Conservation (phyloP, 2,329 filamentous ascomycete species). For the Calonectria crousiana region DNA sequence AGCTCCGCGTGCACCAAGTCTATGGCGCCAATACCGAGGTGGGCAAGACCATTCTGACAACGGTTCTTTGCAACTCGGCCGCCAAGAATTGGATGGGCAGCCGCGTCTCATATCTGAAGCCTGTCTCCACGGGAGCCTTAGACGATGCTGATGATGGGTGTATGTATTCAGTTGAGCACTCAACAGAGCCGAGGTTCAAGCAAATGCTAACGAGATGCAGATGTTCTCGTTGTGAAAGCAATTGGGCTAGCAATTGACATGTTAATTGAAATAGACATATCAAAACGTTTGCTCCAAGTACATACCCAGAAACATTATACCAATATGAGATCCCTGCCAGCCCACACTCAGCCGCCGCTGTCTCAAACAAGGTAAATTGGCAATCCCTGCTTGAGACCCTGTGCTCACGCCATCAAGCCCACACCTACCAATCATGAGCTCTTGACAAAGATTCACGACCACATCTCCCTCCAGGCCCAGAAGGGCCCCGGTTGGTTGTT, state of each 20-base stretch:
- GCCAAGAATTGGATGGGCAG: conserved; percentile 58
- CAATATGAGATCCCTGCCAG: conserved; percentile 82
- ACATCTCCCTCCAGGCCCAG: conserved; percentile 51
- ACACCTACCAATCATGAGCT: conserved; percentile 65
- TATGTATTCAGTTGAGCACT: conserved; percentile 30
- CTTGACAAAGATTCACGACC: conserved; percentile 58
- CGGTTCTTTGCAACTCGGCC: conserved; percentile 75
- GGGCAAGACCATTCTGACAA: conserved; percentile 86
- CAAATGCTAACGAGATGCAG: conserved; percentile 31
- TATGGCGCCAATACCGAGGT: conserved; percentile 89
- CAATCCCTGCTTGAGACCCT: neutral
- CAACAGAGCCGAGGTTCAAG: neutral
- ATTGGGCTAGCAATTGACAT: neutral
- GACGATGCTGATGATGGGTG: conserved; percentile 80
- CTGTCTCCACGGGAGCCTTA: conserved; percentile 80
- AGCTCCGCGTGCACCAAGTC: conserved; percentile 77
- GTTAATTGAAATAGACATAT: conserved; percentile 68
- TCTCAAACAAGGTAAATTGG: conserved; percentile 54
- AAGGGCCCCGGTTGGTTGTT: conserved; percentile 72
- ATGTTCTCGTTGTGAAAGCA: neutral
- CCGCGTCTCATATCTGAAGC: conserved; percentile 78
- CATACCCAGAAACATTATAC: conserved; percentile 67
- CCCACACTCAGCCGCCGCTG: conserved; percentile 78
- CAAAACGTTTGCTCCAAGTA: conserved; percentile 65
- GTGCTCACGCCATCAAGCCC: conserved; percentile 50